phyloP scores from a whole-genome alignment of 2,329 filamentous ascomycete species.

The Xylariaceae sp. region DNA sequence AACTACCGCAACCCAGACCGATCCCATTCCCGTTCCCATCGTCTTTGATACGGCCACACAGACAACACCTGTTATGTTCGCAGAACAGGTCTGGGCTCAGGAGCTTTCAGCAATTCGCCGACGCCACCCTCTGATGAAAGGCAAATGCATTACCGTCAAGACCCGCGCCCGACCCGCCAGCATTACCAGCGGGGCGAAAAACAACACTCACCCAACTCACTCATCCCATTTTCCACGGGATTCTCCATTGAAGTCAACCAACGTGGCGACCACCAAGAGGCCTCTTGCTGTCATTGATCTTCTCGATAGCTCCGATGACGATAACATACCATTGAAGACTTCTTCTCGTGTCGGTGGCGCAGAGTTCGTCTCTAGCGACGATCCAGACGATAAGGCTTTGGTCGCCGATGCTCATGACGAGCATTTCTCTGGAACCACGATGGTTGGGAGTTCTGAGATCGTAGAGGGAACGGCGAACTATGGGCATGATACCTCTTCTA shows the following conservation, averaged over 20 bases:
- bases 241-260: too few species aligned
- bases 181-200: too few species aligned
- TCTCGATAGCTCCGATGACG: constrained; percentile 9
- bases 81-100: constrained; percentile 9
- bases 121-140: constrained; percentile 1
- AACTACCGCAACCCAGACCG: constrained; percentile 5
- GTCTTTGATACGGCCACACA: too few species aligned
- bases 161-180: constrained; percentile 8
- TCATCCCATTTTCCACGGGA: not conserved
- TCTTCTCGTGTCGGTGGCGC: constrained; percentile 8
- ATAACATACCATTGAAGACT: not conserved
- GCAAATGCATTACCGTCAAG: constrained; percentile 3
- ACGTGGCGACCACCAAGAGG: too few species aligned
- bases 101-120: constrained; percentile 13
- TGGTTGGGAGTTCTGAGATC: too few species aligned
- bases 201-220: too few species aligned
- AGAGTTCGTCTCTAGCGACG: not conserved
- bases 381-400: too few species aligned
- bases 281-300: not conserved
- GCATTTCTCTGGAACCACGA: too few species aligned
- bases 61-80: not conserved
- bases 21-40: too few species aligned
- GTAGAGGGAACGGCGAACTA: too few species aligned
- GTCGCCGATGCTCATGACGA: too few species aligned
- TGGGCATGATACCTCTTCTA: too few species aligned